Conservation (phyloP, 2,329 filamentous ascomycete genomes). For the Cercospora sojina region DNA sequence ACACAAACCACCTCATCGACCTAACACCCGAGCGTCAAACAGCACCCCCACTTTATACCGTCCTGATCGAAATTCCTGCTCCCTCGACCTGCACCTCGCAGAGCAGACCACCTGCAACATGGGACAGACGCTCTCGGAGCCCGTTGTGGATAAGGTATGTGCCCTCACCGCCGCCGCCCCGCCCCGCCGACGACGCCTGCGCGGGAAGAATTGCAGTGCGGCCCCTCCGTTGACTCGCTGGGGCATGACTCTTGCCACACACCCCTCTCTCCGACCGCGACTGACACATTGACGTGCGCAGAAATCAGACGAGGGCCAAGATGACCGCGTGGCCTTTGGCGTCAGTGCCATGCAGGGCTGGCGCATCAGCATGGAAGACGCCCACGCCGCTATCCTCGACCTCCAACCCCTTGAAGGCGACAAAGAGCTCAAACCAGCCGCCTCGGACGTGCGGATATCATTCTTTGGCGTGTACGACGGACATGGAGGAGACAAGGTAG, state of each 20-base stretch:
- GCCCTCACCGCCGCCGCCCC: conserved; percentile 6
- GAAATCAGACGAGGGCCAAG: conserved; percentile 85
- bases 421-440: conserved; percentile 55
- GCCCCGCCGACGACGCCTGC: not conserved
- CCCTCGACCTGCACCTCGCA: not conserved
- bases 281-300: conserved; percentile 43
- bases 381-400: conserved; percentile 86
- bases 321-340: conserved; percentile 90
- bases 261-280: not conserved
- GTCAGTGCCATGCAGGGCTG: conserved; percentile 99
- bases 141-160: conserved; percentile 96
- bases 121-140: conserved; percentile 99
- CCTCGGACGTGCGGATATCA: conserved; percentile 71
- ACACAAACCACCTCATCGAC: not conserved
- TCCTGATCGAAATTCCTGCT: conserved; percentile 4
- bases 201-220: not conserved
- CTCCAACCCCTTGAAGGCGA: conserved; percentile 64
- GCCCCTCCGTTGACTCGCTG: not conserved
- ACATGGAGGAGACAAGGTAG: conserved; percentile 95
- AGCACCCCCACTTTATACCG: not conserved
- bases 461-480: conserved; percentile 99
- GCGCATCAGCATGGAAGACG: conserved; percentile 99
- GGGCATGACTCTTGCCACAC: not conserved
- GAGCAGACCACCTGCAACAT: conserved; percentile 53
- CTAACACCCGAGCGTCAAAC: not conserved